These are phyloP conservation scores for Lantana camara DNA, from an alignment of 257 asterid genomes.

Conservation along the genomic window DNA sequence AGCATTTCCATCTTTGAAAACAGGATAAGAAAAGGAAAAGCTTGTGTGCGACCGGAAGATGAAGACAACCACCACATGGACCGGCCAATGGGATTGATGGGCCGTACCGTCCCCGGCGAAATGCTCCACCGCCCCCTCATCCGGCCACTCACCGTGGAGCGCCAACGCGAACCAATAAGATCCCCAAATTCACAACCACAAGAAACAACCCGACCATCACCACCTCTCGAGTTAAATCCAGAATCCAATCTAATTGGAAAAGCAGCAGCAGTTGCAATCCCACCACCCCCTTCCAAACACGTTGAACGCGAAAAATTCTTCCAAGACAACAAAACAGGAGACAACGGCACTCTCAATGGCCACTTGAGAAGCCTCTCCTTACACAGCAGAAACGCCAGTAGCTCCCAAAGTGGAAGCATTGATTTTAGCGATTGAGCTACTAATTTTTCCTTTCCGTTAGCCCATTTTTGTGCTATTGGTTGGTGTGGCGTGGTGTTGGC, in stretches of 20 bases:
- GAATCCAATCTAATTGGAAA: constrained; percentile 27
- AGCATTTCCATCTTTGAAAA: constrained; percentile 10
- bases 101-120: constrained; percentile 58
- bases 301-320: constrained; percentile 88
- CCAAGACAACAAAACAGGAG: constrained; percentile 62
- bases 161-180: constrained; percentile 40
- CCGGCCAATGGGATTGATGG: constrained; percentile 55
- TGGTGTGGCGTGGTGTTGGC: constrained; percentile 29
- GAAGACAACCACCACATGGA: constrained; percentile 48
- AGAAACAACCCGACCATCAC: constrained; percentile 36
- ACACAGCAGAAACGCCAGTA: constrained; percentile 77
- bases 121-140: constrained; percentile 78
- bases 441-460: no score
- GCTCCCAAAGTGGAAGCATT: constrained; percentile 74
- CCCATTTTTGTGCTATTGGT: not conserved
- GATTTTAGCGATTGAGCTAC: constrained; percentile 67
- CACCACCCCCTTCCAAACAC: constrained; percentile 96
- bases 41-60: constrained; percentile 70
- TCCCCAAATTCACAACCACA: constrained; percentile 37
- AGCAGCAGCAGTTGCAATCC: constrained; percentile 54
- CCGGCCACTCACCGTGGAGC: constrained; percentile 57
- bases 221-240: constrained; percentile 31
- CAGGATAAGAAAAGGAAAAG: constrained; percentile 97
- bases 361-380: constrained; percentile 73
- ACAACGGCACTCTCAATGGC: constrained; percentile 51